Base-by-base conservation (phyloP, 2,329 filamentous ascomycete species). In the Sporothrix sp. region DNA sequence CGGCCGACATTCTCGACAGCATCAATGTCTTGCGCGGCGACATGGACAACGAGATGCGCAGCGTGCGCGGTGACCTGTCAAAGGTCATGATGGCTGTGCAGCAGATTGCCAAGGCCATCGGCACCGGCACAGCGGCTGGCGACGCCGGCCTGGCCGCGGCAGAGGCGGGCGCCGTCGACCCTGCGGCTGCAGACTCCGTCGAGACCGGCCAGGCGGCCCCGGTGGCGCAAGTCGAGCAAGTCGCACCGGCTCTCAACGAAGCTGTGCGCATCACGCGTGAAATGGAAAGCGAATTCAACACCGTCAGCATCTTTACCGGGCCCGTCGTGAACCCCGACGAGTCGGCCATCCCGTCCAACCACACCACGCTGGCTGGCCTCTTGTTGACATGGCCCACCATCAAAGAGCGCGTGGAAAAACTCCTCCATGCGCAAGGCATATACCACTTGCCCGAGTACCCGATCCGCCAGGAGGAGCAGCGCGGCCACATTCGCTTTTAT, bases 351-450 rank as follows among this genome's bases (percentile, higher is more conserved):
- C 86, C 88, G 1, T 78, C 82, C 25, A 87, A 95, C 58, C 91
- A 97, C 61, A 94, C 87, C 0, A 96, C 90, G 0, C 80, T 88
- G n/a, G 89, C 89, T 1, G 87, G 93, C 46, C 79, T 89, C 55
- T 71, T 97, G 16, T 70, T 97, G 25, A 73, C 77, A 42, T 89
- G 85, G 81, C 76, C 76, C 0, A 76, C 81, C 0, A 87, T 93
- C 50, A 68, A 73, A 62, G 68, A 74, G 55, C 62, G 96, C 61
- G 80, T 87, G 30, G 71, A 62, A 54, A 66, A 65, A 44, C 70
- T 71, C 23, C 63, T 81, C 50, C 65, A 71, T 20, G 63, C 62
- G 2, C 70, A 75, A 48, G 72, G 71, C 27, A 71, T 82, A 59
- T 70, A 72, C 28, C 73, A 74, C 48, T 73, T 82, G 23, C 77